These are phyloP conservation scores for Fusarium acutatum DNA, from an alignment of 2,329 filamentous ascomycete genomes.

Conservation along the genomic window DNA sequence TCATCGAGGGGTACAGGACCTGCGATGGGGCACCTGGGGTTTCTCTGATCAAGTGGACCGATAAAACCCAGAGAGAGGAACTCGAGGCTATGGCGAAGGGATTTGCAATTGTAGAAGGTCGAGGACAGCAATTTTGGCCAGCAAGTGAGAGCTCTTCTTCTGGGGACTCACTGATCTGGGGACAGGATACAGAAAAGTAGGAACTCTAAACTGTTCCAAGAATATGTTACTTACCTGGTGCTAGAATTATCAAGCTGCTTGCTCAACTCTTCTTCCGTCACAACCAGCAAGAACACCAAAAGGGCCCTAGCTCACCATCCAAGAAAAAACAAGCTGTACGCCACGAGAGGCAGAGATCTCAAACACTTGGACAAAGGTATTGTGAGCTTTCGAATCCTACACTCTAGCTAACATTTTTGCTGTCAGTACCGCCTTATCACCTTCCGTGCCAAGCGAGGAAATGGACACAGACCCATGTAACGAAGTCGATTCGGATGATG, in stretches of 20 bases:
- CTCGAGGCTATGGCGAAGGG: neutral
- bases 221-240: neutral
- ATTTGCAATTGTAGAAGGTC: neutral
- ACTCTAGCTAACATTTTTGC: neutral
- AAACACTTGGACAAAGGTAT: neutral
- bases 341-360: neutral
- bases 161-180: neutral
- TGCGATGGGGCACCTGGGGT: accelerated
- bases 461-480: neutral
- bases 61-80: neutral
- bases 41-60: neutral
- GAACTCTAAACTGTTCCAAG: accelerated
- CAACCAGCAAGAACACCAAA: neutral
- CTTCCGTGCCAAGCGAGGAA: neutral
- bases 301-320: neutral
- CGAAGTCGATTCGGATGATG: neutral
- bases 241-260: neutral
- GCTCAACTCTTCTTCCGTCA: neutral
- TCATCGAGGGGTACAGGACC: neutral
- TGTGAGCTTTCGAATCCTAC: accelerated
- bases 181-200: neutral
- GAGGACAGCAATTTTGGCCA: neutral
- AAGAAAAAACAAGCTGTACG: neutral
- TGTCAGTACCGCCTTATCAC: accelerated
- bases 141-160: neutral